Evolutionary conservation across 257 asterid species (phyloP).

Genomic region (Solanum tarapatanum): DNA sequence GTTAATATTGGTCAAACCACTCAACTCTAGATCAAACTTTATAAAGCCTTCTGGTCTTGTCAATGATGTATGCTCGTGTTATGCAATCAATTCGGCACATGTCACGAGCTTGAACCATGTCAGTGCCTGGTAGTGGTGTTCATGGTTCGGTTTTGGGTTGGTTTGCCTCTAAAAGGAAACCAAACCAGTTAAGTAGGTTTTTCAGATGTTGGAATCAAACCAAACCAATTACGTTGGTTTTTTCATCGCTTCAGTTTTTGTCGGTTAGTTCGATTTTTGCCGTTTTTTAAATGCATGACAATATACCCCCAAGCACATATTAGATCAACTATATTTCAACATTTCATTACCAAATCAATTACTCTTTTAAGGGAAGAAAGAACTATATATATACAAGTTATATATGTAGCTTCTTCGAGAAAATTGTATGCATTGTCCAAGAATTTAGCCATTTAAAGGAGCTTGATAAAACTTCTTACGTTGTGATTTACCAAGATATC

Average conservation of each 20-base stretch:
- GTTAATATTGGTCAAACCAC: neutral
- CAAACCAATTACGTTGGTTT: neutral
- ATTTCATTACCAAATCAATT: neutral
- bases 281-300: neutral
- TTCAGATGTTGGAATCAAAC: neutral
- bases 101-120: neutral
- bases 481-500: neutral
- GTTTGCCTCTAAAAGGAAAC: neutral
- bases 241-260: neutral
- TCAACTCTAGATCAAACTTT: neutral
- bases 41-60: neutral
- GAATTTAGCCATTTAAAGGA: neutral
- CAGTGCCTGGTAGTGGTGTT: neutral
- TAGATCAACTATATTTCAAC: neutral
- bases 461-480: neutral
- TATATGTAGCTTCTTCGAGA: neutral
- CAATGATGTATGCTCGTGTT: neutral
- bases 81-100: neutral
- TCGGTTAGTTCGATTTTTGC: neutral
- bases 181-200: neutral
- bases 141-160: neutral
- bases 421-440: neutral
- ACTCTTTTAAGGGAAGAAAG: neutral
- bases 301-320: neutral
- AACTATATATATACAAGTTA: neutral